Base-by-base conservation (phyloP, 148 eudicot genomes). In the Selenicereus undatus region DNA sequence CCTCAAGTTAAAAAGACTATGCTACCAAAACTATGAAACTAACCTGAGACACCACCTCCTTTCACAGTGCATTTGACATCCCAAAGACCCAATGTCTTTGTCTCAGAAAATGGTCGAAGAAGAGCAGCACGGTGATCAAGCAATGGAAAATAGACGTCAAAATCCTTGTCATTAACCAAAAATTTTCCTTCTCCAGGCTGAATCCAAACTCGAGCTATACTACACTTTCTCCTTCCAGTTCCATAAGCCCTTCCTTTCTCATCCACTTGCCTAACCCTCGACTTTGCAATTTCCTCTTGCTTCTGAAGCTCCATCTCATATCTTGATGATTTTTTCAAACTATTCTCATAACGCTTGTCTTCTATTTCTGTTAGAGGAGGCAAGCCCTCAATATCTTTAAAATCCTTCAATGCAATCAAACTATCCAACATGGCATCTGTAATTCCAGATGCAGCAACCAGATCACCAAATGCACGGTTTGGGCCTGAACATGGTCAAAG, bases 111-210 rank as follows among this genome's bases (percentile, higher is more conserved):
- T 80, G 99, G 97, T 27, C 99, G 90, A 77, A 95, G 97, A 88
- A 95, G 94, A 76, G 97, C 88, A 82, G 99, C 99, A 73, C 99
- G 93, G n/a, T 92, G 94, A 88, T 95, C 99, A 76, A 95, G 94
- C 97, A 91, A 88, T 32, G 99, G 99, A 84, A 95, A 95, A 83
- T 93, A 95, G 30, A 89, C 93, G 86, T 95, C 99, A 85, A 93
- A 92, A 62, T 92, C 91, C 80, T 93, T 92, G 76, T 93, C 97
- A 84, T 95, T 95, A 14, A 95, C 86, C 35, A 77, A 42, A 83
- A 93, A 91, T 32, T 90, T 91, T 11, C 99, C 99, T 45, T 90
- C 92, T 39, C 99, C 99, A 69, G 99, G 99, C 82, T 95, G 87
- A 81, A 95, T 85, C 97, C 97, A 95, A 39, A 95, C 99, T 79